Evolutionary conservation across 164 flowering plant species (phyloP).

Genomic region (Cinnamomum chago): DNA sequence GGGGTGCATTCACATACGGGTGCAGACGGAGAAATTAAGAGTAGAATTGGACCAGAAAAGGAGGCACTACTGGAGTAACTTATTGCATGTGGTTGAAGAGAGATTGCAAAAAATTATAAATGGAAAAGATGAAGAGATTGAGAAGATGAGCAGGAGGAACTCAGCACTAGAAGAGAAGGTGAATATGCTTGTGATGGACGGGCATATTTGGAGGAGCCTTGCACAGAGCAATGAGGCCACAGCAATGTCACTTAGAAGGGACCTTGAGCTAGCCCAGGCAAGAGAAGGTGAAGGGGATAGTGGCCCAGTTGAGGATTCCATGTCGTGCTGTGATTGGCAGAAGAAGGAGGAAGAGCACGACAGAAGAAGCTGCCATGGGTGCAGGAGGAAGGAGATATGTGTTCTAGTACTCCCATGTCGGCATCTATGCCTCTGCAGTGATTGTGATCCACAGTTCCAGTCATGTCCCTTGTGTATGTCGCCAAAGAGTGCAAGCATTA

Average conservation of each 20-base stretch:
- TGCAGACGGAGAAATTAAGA: slow-evolving; percentile 17
- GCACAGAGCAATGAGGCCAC: slow-evolving; percentile 20
- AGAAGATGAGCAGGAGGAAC: slow-evolving; percentile 2
- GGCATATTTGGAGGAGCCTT: slow-evolving; percentile 14
- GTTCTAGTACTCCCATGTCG: slow-evolving; percentile 12
- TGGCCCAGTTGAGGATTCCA: not conserved
- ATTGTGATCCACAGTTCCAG: slow-evolving; percentile 4
- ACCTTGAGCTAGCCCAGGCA: slow-evolving; percentile 13
- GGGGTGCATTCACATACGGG: not conserved
- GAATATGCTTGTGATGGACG: slow-evolving; percentile 11
- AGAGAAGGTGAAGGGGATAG: slow-evolving; percentile 13
- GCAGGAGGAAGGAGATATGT: slow-evolving; percentile 6
- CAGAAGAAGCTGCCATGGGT: slow-evolving; percentile 2
- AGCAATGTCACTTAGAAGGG: slow-evolving; percentile 12
- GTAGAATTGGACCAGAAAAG: slow-evolving; percentile 14
- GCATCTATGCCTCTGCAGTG: slow-evolving; percentile 10
- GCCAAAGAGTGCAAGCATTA: slow-evolving; percentile 8
- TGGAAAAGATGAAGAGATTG: slow-evolving; percentile 17
- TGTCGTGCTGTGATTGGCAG: slow-evolving; percentile 1
- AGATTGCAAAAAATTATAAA: slow-evolving; percentile 4
- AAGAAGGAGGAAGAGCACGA: not conserved
- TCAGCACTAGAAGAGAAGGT: slow-evolving; percentile 14
- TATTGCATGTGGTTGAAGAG: slow-evolving; percentile 9
- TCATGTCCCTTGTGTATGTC: slow-evolving; percentile 12
- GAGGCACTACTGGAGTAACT: slow-evolving; percentile 4